These are phyloP conservation scores for Sclerotinia nivalis DNA, from an alignment of 2,329 filamentous ascomycete genomes.

Conservation along the genomic window DNA sequence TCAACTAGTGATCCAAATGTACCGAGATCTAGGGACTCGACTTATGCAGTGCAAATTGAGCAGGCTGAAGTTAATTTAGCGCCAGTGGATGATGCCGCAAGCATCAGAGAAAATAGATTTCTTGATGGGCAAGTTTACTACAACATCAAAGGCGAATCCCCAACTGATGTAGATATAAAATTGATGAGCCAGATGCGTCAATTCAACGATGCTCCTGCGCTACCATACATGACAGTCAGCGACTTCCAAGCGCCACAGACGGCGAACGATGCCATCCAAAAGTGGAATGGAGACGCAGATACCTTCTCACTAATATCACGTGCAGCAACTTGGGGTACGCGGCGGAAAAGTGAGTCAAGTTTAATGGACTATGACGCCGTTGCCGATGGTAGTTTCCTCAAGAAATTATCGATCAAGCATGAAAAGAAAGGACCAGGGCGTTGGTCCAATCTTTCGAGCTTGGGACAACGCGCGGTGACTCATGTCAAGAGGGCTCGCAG, in stretches of 20 bases:
- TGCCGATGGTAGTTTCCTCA: conserved; percentile 61
- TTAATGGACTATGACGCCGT: conserved; percentile 58
- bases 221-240: conserved; percentile 41
- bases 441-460: conserved; percentile 4
- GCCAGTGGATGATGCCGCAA: conserved; percentile 38
- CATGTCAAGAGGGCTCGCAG: conserved; percentile 40
- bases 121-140: conserved; percentile 40
- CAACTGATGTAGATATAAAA: conserved; percentile 34
- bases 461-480: conserved; percentile 29
- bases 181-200: conserved; percentile 38
- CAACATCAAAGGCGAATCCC: conserved; percentile 29
- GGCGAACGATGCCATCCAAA: conserved; percentile 51
- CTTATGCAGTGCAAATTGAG: conserved; percentile 28
- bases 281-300: conserved; percentile 47
- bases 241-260: conserved; percentile 47
- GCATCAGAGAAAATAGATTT: conserved; percentile 39
- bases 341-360: conserved; percentile 64
- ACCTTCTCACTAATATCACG: conserved; percentile 59
- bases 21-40: conserved; percentile 30
- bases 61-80: conserved; percentile 32
- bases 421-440: conserved; percentile 42
- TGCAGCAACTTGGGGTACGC: conserved; percentile 70
- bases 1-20: conserved; percentile 31
- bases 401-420: conserved; percentile 58
- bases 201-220: conserved; percentile 44